Evolutionary conservation across 208 protist genomes (phyloP).

Genomic region (Trypanosomatidae sp.): DNA sequence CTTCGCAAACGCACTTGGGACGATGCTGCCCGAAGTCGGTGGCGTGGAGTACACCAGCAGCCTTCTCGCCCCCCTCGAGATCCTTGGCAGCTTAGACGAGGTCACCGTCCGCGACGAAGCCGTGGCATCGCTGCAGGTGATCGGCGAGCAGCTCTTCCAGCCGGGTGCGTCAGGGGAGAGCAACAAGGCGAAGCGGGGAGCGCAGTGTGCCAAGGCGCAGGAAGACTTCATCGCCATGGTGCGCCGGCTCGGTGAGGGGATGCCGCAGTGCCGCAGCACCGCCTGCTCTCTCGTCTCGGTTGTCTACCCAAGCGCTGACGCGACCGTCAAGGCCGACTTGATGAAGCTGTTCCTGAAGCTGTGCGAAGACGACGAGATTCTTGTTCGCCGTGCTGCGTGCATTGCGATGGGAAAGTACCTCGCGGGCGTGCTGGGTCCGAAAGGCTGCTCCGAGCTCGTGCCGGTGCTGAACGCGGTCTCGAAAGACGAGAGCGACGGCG

Average conservation of each 20-base stretch:
- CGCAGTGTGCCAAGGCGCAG: conserved; percentile 49
- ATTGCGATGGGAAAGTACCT: conserved; percentile 88
- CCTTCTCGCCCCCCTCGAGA: conserved; percentile 95
- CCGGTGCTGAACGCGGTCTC: conserved; percentile 88
- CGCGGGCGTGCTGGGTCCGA: conserved; percentile 56
- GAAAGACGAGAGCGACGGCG: conserved; percentile 96
- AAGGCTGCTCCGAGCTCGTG: conserved; percentile 83
- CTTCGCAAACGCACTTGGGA: conserved; percentile 96
- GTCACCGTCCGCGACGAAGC: conserved; percentile 97
- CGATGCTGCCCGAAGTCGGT: conserved; percentile 97
- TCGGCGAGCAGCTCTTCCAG: conserved; percentile 71
- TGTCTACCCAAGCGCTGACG: conserved; percentile 76
- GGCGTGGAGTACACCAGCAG: conserved; percentile 89
- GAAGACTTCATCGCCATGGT: conserved; percentile 88
- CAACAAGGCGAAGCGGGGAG: conserved; percentile 8
- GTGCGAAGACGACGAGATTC: conserved; percentile 97
- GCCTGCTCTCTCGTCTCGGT: conserved; percentile 93
- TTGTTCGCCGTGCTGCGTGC: conserved; percentile 96
- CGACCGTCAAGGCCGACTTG: conserved; percentile 55
- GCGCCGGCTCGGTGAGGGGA: conserved; percentile 88
- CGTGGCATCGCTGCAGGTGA: conserved; percentile 74
- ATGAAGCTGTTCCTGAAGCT: conserved; percentile 76
- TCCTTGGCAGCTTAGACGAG: conserved; percentile 96
- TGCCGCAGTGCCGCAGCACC: conserved; percentile 96
- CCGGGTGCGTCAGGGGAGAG: conserved; percentile 12